Evolutionary conservation across 371 early-diverging fungal species (phyloP).

Genomic region (Choanephora cucurbitarum): DNA sequence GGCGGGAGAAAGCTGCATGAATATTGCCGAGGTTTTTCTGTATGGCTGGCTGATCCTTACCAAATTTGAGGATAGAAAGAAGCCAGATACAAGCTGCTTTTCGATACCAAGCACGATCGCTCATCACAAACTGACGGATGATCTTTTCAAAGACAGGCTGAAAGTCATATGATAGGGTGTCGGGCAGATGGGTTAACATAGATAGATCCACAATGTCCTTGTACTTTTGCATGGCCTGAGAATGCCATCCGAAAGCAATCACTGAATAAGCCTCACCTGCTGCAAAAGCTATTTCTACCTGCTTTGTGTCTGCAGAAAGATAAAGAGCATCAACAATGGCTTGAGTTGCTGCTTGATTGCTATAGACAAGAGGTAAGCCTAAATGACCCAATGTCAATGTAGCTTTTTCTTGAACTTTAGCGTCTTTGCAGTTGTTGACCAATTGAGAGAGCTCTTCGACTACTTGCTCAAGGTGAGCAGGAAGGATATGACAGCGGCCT

Average conservation of each 20-base stretch:
- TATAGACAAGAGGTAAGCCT: slow-evolving; percentile 46
- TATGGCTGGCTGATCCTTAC: slow-evolving; percentile 52
- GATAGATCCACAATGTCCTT: slow-evolving; percentile 63
- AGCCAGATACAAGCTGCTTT: slow-evolving; percentile 89
- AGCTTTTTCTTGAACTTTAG: slow-evolving; percentile 78
- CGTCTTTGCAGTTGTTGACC: slow-evolving; percentile 60
- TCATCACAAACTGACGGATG: slow-evolving; percentile 47
- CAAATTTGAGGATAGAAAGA: slow-evolving; percentile 80
- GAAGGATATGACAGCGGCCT: slow-evolving; percentile 58
- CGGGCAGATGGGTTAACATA: slow-evolving; percentile 13
- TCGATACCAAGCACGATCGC: slow-evolving; percentile 63
- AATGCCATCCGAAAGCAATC: slow-evolving; percentile 71
- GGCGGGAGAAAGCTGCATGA: slow-evolving; percentile 72
- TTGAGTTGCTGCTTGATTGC: slow-evolving; percentile 37
- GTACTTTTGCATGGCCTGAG: slow-evolving; percentile 65
- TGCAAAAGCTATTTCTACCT: slow-evolving; percentile 83
- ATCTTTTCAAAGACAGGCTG: slow-evolving; percentile 55
- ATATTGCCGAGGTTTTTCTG: slow-evolving; percentile 56
- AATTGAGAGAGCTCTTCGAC: slow-evolving; percentile 52
- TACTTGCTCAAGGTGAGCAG: slow-evolving; percentile 25
- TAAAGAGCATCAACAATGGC: slow-evolving; percentile 60
- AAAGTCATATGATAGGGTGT: slow-evolving; percentile 16
- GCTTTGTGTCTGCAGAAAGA: slow-evolving; percentile 70
- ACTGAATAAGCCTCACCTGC: slow-evolving; percentile 81
- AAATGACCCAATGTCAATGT: slow-evolving; percentile 72